Percentiles rank a stretch among this genome's conserved stretches.
Conservation (phyloP, 371 early-diverging fungal genomes). For the Choanephora cucurbitarum region DNA sequence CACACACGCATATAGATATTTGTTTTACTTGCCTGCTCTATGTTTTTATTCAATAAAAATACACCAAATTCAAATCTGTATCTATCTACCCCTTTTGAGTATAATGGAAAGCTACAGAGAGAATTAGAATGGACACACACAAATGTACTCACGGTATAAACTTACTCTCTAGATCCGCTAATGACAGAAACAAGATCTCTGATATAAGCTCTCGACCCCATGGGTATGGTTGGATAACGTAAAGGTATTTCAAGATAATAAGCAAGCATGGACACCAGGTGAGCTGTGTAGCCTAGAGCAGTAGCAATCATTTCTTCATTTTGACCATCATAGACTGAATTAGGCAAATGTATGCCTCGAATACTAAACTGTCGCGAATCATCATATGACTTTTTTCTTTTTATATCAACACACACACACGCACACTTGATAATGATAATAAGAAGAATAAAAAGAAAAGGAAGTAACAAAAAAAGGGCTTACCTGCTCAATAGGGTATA, state of each 20-base stretch:
- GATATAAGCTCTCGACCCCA: constrained; percentile 78
- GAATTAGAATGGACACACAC: not conserved
- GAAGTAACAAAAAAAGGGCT: no score
- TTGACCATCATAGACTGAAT: constrained; percentile 58
- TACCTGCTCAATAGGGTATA: constrained; percentile 72
- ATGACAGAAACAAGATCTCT: constrained; percentile 66
- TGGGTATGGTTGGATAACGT: constrained; percentile 75
- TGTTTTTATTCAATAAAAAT: constrained; percentile 81
- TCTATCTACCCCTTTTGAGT: constrained; percentile 68
- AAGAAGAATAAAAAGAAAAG: not conserved
- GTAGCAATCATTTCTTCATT: constrained; percentile 75
- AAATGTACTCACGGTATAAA: no score
- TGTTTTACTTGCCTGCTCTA: constrained; percentile 73
- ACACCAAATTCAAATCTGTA: constrained; percentile 83
- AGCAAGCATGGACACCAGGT: constrained; percentile 73
- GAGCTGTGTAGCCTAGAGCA: constrained; percentile 74
- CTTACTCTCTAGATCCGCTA: constrained; percentile 59
- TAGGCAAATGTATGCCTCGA: constrained; percentile 67
- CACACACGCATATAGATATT: no score
- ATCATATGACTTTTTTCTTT: constrained; percentile 45
- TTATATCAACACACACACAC: constrained; percentile 32
- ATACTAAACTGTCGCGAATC: constrained; percentile 60
- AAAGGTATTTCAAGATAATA: constrained; percentile 73
- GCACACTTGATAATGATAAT: not conserved
- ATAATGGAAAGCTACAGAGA: constrained; percentile 74